phyloP scores from a whole-genome alignment of 345 rosid genomes.

The Alliaria petiolata region DNA sequence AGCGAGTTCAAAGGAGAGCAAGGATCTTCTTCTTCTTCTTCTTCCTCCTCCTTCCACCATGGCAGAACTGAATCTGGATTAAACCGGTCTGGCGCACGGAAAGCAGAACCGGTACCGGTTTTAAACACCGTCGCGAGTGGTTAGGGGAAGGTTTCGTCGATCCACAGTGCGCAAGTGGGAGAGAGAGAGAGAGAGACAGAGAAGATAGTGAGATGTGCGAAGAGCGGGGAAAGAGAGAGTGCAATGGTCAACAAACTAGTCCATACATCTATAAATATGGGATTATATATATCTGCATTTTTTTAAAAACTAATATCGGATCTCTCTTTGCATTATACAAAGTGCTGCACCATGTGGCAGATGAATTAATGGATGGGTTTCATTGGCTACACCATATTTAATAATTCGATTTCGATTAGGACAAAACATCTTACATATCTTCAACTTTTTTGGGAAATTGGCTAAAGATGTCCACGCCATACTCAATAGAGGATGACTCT shows the following conservation, averaged over 20 bases:
- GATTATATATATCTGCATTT: no score
- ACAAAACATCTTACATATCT: no score
- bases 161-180: no score
- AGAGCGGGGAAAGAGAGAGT: not conserved
- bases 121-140: not conserved
- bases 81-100: conserved; percentile 11
- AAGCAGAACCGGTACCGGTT: conserved; percentile 1
- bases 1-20: conserved; percentile 11
- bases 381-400: not conserved
- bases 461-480: no score
- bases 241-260: conserved; percentile 21
- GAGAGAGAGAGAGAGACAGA: not conserved
- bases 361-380: not conserved
- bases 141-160: conserved; percentile 19
- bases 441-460: no score
- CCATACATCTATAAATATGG: not conserved
- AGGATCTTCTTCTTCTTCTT: conserved; percentile 6
- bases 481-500: no score
- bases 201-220: not conserved
- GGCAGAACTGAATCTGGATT: conserved; percentile 27
- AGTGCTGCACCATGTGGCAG: not conserved
- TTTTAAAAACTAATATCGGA: not conserved
- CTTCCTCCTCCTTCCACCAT: conserved; percentile 29
- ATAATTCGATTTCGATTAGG: not conserved
- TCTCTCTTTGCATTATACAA: not conserved